Percentiles rank a stretch among this genome's conserved stretches.
phyloP scores from a whole-genome alignment of 352 stramenopile genomes.

The Phytophthora nicotianae region DNA sequence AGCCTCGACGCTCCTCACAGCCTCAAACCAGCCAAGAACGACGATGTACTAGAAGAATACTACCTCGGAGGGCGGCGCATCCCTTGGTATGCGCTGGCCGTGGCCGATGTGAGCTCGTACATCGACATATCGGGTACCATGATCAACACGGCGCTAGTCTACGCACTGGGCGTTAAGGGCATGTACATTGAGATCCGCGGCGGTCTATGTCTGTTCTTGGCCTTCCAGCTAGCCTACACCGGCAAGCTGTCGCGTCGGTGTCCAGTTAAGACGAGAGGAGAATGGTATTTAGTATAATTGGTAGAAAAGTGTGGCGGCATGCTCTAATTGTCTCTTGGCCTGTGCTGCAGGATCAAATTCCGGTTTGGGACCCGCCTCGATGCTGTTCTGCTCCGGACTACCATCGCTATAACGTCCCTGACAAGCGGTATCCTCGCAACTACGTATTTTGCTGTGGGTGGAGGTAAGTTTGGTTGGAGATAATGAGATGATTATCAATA shows the following conservation, averaged over 20 bases:
- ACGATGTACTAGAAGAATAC: conserved; percentile 71
- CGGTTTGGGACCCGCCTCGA: conserved; percentile 63
- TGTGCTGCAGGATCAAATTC: conserved; percentile 72
- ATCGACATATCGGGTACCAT: conserved; percentile 87
- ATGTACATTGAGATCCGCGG: conserved; percentile 88
- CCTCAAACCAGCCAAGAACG: conserved; percentile 21
- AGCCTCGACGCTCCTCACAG: conserved; percentile 12
- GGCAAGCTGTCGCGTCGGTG: conserved; percentile 77
- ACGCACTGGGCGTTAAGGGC: conserved; percentile 79
- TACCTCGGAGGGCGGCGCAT: conserved; percentile 73
- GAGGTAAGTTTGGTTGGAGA: conserved; percentile 31
- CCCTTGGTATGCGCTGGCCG: conserved; percentile 72
- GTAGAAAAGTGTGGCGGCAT: background rate
- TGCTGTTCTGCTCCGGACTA: conserved; percentile 65
- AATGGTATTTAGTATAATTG: conserved; percentile 50
- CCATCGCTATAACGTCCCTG: conserved; percentile 73
- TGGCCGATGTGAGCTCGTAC: conserved; percentile 85
- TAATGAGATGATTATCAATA: background rate
- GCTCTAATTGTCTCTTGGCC: conserved; percentile 1
- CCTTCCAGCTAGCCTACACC: conserved; percentile 82
- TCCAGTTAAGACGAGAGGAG: conserved; percentile 76
- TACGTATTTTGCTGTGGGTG: conserved; percentile 82
- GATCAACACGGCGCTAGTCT: conserved; percentile 86
- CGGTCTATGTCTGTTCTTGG: conserved; percentile 77
- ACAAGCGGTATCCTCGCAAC: conserved; percentile 64